Conservation (phyloP, 495 filamentous ascomycete species). For the Articulospora tetracladia region DNA sequence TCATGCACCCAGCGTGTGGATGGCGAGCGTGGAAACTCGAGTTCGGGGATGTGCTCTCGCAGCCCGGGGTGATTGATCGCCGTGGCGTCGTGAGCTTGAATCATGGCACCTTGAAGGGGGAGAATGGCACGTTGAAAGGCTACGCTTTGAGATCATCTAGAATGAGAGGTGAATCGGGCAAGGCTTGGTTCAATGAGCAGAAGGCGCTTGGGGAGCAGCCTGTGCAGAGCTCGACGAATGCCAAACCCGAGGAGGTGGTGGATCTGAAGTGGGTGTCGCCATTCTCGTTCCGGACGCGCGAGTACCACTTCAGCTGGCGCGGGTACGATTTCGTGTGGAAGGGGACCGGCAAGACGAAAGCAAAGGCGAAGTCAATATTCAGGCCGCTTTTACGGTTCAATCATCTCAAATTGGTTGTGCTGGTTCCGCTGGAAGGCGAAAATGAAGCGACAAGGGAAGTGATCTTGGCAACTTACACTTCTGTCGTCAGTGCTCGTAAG, state of each 20-base stretch:
- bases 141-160: not conserved
- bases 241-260: conserved; percentile 7
- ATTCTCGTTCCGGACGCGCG: not conserved
- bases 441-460: not conserved
- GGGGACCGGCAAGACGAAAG: not conserved
- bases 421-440: not conserved
- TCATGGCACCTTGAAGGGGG: conserved; percentile 4
- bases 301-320: conserved; percentile 6
- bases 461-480: conserved; percentile 1
- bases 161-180: conserved; percentile 1
- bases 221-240: not conserved
- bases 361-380: not conserved
- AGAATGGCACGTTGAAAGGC: conserved; percentile 10
- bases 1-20: not conserved
- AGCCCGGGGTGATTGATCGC: conserved; percentile 7
- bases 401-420: conserved; percentile 7
- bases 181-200: conserved; percentile 6
- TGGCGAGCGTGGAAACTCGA: conserved; percentile 7
- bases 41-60: conserved; percentile 9
- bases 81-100: conserved; percentile 5
- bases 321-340: conserved; percentile 11
- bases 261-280: conserved; percentile 3
- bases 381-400: not conserved
- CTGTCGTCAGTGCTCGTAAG: conserved; percentile 2
- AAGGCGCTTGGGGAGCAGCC: not conserved